Evolutionary conservation across 306 rosid species (phyloP).

Genomic region (Vigna radiata): DNA sequence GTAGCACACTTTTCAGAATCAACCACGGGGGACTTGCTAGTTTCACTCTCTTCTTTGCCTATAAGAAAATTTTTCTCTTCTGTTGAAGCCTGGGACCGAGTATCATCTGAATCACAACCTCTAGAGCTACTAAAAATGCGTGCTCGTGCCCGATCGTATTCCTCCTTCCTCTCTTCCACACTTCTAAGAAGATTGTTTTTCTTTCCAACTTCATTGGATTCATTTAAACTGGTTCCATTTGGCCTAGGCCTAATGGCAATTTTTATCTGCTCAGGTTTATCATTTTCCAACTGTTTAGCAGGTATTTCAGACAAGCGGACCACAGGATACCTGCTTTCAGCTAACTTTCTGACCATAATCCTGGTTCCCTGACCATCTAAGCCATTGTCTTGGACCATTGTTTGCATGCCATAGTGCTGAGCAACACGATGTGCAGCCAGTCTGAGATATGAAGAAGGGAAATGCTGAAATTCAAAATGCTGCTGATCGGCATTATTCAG

Average conservation of each 20-base stretch:
- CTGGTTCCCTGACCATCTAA: slow-evolving; percentile 75
- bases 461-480: slow-evolving; percentile 73
- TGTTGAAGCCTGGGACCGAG: slow-evolving; percentile 34
- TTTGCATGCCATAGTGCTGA: slow-evolving; percentile 77
- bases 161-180: slow-evolving; percentile 86
- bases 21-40: slow-evolving; percentile 43
- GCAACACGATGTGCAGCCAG: slow-evolving; percentile 89
- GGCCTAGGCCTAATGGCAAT: slow-evolving; percentile 68
- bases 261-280: slow-evolving; percentile 57
- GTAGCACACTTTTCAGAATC: slow-evolving; percentile 51
- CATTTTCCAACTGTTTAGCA: slow-evolving; percentile 56
- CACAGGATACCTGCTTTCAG: slow-evolving; percentile 60
- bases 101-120: slow-evolving; percentile 55
- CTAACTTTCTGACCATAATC: slow-evolving; percentile 71
- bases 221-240: slow-evolving; percentile 49
- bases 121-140: slow-evolving; percentile 67
- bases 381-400: slow-evolving; percentile 72
- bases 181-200: slow-evolving; percentile 60
- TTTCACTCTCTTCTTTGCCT: slow-evolving; percentile 57
- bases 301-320: slow-evolving; percentile 72
- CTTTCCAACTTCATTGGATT: slow-evolving; percentile 49
- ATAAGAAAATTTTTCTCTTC: slow-evolving; percentile 51
- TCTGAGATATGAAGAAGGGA: slow-evolving; percentile 76
- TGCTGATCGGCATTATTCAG: slow-evolving; percentile 62
- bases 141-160: slow-evolving; percentile 83